phyloP scores from a whole-genome alignment of 176 grass and related monocot species.

The Aegilops umbellulata region DNA sequence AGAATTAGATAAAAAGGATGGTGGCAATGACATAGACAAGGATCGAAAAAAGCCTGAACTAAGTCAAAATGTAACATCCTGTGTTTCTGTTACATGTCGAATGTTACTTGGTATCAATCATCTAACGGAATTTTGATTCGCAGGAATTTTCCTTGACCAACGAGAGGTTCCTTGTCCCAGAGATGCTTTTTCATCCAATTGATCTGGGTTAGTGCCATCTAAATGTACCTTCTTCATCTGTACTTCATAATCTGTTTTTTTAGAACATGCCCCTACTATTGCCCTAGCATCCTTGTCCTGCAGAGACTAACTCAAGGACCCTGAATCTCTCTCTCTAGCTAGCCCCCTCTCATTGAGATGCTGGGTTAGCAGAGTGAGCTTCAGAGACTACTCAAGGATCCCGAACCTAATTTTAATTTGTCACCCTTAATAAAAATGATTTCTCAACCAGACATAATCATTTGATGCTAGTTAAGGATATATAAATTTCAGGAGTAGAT shows the following conservation, averaged over 20 bases:
- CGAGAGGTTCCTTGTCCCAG: slow-evolving; percentile 90
- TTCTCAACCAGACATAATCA: slow-evolving; percentile 1
- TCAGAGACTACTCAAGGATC: neutral
- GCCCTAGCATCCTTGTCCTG: neutral
- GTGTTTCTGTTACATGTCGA: neutral
- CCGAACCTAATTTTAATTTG: neutral
- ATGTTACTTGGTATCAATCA: slow-evolving; percentile 26
- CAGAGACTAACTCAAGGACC: no score
- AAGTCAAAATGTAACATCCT: slow-evolving; percentile 71
- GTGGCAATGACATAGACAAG: slow-evolving; percentile 34
- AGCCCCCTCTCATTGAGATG: neutral
- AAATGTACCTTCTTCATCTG: slow-evolving; percentile 3
- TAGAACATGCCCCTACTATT: neutral
- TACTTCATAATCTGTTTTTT: neutral
- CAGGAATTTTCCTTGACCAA: slow-evolving; percentile 94
- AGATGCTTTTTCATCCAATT: slow-evolving; percentile 86
- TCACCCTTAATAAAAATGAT: neutral
- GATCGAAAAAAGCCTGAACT: slow-evolving; percentile 60
- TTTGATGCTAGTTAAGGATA: neutral
- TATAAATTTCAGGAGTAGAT: neutral
- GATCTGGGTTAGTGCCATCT: slow-evolving; percentile 63
- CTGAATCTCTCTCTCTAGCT: no score
- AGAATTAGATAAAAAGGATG: slow-evolving; percentile 36
- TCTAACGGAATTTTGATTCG: slow-evolving; percentile 27
- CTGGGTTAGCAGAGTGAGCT: neutral